phyloP scores from a whole-genome alignment of 805 yeast genomes.

The Lachancea sp. region DNA sequence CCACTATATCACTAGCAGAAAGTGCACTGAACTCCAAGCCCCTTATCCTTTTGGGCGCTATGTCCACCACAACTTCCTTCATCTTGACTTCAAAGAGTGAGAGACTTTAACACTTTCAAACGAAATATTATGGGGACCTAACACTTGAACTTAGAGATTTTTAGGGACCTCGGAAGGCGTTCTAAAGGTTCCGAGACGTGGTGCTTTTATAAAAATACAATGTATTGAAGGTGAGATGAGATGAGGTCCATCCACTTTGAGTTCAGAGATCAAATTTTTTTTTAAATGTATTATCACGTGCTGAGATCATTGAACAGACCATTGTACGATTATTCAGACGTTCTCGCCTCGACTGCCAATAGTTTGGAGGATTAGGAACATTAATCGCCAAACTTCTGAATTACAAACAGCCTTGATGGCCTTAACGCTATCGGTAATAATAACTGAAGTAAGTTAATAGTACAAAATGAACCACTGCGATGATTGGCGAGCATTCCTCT shows the following conservation, averaged over 20 bases:
- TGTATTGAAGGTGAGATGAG: conserved; percentile 10
- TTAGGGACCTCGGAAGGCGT: not conserved
- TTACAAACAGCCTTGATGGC: too few species aligned
- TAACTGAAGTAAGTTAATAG: too few species aligned
- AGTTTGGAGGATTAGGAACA: too few species aligned
- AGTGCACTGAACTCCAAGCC: conserved; percentile 90
- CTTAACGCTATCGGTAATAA: too few species aligned
- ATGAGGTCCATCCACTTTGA: too few species aligned
- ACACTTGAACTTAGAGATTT: not conserved
- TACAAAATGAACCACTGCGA: too few species aligned
- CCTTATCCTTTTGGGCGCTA: conserved; percentile 82
- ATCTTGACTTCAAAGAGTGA: conserved; percentile 11
- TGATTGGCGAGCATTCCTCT: too few species aligned
- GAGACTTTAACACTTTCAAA: not conserved
- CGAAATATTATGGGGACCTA: not conserved
- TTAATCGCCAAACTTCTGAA: too few species aligned
- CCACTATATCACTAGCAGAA: conserved; percentile 84
- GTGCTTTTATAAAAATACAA: not conserved
- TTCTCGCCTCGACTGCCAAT: too few species aligned
- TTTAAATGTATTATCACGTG: not conserved
- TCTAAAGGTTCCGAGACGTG: not conserved
- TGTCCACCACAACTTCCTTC: conserved; percentile 50
- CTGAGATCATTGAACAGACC: too few species aligned
- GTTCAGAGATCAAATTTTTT: conserved; percentile 12
- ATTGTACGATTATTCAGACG: too few species aligned